Conservation (phyloP, 208 protist species). For the Trypanosoma congolense region DNA sequence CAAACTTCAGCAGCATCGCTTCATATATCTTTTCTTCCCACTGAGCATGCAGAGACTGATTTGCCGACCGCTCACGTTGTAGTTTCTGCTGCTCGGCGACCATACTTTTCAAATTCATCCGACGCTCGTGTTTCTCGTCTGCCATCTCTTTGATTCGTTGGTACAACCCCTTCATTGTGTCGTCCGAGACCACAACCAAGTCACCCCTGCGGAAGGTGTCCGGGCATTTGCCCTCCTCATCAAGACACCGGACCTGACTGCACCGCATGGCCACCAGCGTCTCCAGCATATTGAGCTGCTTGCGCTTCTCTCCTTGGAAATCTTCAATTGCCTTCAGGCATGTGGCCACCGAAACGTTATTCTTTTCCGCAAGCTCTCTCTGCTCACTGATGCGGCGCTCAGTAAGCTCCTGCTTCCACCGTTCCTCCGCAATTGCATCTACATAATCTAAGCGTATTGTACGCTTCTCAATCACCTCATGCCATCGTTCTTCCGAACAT, state of each 20-base stretch:
- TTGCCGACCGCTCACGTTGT: conserved; percentile 60
- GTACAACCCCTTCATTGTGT: conserved; percentile 53
- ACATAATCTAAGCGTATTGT: conserved; percentile 88
- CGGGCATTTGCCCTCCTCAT: conserved; percentile 35
- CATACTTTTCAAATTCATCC: conserved; percentile 50
- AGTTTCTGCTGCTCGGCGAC: conserved; percentile 54
- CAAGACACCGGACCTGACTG: conserved; percentile 77
- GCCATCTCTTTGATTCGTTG: conserved; percentile 76
- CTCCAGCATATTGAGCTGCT: conserved; percentile 93
- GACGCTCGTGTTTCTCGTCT: conserved; percentile 59
- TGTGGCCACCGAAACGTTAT: conserved; percentile 40
- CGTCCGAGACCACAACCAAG: conserved; percentile 77
- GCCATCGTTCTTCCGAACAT: conserved; percentile 83
- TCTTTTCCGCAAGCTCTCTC: conserved; percentile 62
- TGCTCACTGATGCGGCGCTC: conserved; percentile 30
- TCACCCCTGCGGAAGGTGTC: conserved; percentile 37
- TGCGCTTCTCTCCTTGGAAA: conserved; percentile 92
- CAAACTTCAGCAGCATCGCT: conserved; percentile 95
- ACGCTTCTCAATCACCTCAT: conserved; percentile 81
- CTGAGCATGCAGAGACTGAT: conserved; percentile 55
- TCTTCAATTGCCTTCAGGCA: conserved; percentile 77
- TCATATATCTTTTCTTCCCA: conserved; percentile 89
- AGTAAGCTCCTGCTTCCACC: conserved; percentile 35
- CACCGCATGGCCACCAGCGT: conserved; percentile 87
- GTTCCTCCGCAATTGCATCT: conserved; percentile 68